Evolutionary conservation across 495 filamentous ascomycete species (phyloP).

Genomic region (Viridothelium virens): DNA sequence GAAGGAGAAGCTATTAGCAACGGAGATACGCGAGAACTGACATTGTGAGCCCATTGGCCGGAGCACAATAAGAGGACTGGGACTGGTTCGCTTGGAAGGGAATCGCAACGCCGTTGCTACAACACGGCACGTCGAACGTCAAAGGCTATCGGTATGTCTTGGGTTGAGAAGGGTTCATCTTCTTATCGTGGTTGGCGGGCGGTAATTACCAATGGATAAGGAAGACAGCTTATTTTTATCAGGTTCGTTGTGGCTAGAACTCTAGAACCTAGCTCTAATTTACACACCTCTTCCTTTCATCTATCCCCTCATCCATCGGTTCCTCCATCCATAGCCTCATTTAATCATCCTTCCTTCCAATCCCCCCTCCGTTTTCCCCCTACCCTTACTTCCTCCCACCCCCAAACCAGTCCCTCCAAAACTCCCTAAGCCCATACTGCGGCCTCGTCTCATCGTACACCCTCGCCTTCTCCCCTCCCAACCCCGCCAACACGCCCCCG

Average conservation of each 20-base stretch:
- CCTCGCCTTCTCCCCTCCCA: conserved; percentile 44
- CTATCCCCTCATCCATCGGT: not conserved
- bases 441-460: conserved; percentile 66
- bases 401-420: conserved; percentile 75
- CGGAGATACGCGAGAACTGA: not conserved
- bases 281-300: not conserved
- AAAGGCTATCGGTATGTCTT: too few species aligned
- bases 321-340: not conserved
- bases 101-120: too few species aligned
- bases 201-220: too few species aligned
- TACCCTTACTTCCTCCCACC: not conserved
- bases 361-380: too few species aligned
- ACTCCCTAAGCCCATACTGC: conserved; percentile 77
- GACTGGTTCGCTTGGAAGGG: too few species aligned
- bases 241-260: not conserved
- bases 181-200: too few species aligned
- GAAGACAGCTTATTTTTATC: not conserved
- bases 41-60: too few species aligned
- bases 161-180: too few species aligned
- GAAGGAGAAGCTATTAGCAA: not conserved
- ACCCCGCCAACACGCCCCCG: conserved; percentile 46
- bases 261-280: not conserved
- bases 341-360: not conserved
- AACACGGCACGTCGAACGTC: too few species aligned
- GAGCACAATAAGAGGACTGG: too few species aligned